Evolutionary conservation across 2,329 filamentous ascomycete species (phyloP), one percentile per base, ranked within the genome.

Genomic region (Trichoderma koningiopsis): DNA sequence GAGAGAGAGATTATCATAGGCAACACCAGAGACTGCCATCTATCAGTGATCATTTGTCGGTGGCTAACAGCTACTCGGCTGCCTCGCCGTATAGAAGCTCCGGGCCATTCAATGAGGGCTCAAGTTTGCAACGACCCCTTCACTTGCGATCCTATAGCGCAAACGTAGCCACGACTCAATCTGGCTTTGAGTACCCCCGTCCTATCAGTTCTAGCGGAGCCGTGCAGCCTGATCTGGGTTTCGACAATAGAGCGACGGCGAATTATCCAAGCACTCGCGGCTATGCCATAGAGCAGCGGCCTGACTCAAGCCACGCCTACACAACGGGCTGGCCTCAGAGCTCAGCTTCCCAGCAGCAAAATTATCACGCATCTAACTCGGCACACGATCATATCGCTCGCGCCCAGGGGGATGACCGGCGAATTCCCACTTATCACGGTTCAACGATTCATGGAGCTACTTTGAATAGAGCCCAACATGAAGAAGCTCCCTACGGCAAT

Each of bases 101-200:
- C n/a, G 43, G 55, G 13, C n/a, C 37, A 27, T 58, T 37, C 11
- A n/a, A 47, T 16, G 29, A 49, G 19, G 24, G 29, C 40, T 22
- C 40, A 27, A 58, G 14, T 16, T 8, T 67, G 22, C 35, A 43
- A 22, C 74, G 72, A n/a, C 71, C 70, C 24, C 69, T 68, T 55
- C 75, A 75, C 58, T 72, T 74, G 64, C 71, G 74, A 24, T 75
- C 73, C 29, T 70, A 72, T 24, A 76, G 74, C 43, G 73, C 72
- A 4, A 74, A 70, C 52, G 71, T 71, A 2, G 70, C 71, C 7
- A 63, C 67, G 22, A 72, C 58, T 33, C 72, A 72, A 16, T 52
- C 66, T 43, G 52, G 53, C 19, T 61, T 63, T 5, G 57, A 70
- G 3, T 59, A 61, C 10, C 55, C 70, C n/a, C 71, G 74, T 3